Percentiles rank a stretch among this genome's conserved stretches.
Conservation (phyloP, 2,329 filamentous ascomycete species). For the Cadophora sp. region DNA sequence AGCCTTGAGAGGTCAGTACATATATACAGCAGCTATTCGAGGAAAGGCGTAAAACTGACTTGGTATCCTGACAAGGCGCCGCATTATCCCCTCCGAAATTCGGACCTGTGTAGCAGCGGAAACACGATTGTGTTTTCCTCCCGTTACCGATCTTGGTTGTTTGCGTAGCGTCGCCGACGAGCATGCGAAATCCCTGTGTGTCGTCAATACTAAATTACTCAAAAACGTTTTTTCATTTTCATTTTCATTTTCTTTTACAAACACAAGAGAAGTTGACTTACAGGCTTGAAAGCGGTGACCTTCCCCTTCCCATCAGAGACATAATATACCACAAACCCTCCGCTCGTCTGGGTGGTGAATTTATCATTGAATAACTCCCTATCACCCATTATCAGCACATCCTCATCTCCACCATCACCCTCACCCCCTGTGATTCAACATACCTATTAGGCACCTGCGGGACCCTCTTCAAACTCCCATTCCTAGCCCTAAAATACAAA, state of each 20-base stretch:
- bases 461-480: constrained; percentile 60
- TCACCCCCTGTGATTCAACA: constrained; percentile 52
- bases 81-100: constrained; percentile 59
- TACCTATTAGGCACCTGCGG: constrained; percentile 71
- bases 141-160: constrained; percentile 59
- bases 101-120: constrained; percentile 55
- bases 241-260: no score
- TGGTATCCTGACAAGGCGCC: constrained; percentile 57
- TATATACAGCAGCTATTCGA: constrained; percentile 54
- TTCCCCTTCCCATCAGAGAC: constrained; percentile 62
- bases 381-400: constrained; percentile 26
- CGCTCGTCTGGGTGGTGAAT: constrained; percentile 29
- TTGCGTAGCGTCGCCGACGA: constrained; percentile 72
- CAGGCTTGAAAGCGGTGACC: constrained; percentile 68
- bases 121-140: constrained; percentile 65
- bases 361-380: constrained; percentile 31
- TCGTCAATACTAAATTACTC: not conserved
- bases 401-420: constrained; percentile 46
- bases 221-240: no score
- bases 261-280: constrained; percentile 15
- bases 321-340: constrained; percentile 43
- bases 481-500: constrained; percentile 73
- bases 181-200: constrained; percentile 72
- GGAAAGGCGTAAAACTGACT: constrained; percentile 55
- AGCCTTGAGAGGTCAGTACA: constrained; percentile 3